Base-by-base conservation (phyloP, 768 basidiomycete genomes). In the Kwoniella sp. region DNA sequence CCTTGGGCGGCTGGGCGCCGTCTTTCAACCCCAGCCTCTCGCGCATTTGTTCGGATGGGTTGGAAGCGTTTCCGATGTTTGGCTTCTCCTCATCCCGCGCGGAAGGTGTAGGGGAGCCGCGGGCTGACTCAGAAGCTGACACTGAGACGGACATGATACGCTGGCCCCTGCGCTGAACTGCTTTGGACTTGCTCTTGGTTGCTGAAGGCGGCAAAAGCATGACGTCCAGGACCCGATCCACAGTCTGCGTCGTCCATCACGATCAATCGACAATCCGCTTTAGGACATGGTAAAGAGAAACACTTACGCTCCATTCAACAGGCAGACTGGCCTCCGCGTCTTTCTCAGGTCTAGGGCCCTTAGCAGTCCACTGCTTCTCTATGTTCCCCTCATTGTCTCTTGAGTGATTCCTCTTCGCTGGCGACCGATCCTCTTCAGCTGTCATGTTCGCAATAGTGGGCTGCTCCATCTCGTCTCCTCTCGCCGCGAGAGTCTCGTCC, bases 191-290 rank as follows among this genome's bases (percentile, higher is more conserved):
- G 53, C 70, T 72, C 73, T 79, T 77, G 55, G 64, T 34, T 1
- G 56, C 72, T 69, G 52, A 73, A 20, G 87, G 84, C 52, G 81
- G 82, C 86, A 89, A 89, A 20, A 94, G 80, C 48, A 86, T 81
- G 25, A 93, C 82, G 70, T 96, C 92, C 34, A 99, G 84, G 28
- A 98, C 84, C n/a, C 94, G 88, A 73, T 95, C 93, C n/a, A 92
- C 84, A 0, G 89, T 92, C 80, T 88, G 56, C 9, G 13, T 22
- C 12, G 7, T 13, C 17, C 20, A 48, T 15, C 4, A 9, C 11
- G 20, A 26, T 26, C 54, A 13, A n/a, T 54, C 9, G 17, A 25
- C 11, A 28, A 54, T 51, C 20, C 48, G 58, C 48, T 2, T 47
- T n/a, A 8, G 7, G 37, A n/a, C 13, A 28, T 51, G 23, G 29